A percentile compares a stretch with the other conserved stretches of the same genome.
These are phyloP conservation scores for Tricholoma bakamatsutake DNA, from an alignment of 768 basidiomycete genomes.

Conservation along the genomic window DNA sequence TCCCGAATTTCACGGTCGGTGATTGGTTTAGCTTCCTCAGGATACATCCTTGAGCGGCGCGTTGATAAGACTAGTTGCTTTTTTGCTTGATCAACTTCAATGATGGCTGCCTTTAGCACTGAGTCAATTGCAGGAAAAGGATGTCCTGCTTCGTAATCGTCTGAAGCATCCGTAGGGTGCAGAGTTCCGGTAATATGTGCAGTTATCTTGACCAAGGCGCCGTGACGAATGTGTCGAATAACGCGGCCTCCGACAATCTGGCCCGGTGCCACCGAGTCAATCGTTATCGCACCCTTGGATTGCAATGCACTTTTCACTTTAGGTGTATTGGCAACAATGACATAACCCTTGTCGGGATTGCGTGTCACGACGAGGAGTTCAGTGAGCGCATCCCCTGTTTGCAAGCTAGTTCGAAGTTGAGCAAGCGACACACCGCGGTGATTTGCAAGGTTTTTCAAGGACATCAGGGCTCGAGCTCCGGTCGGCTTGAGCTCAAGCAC, in stretches of 20 bases:
- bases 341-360: conserved; percentile 78
- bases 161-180: conserved; percentile 75
- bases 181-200: conserved; percentile 67
- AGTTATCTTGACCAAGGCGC: conserved; percentile 73
- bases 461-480: conserved; percentile 73
- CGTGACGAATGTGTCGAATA: conserved; percentile 62
- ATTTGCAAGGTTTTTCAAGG: conserved; percentile 83
- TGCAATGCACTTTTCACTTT: conserved; percentile 45
- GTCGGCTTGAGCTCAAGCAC: conserved; percentile 69
- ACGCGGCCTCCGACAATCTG: conserved; percentile 80
- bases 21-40: conserved; percentile 41
- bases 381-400: conserved; percentile 62
- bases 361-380: conserved; percentile 87
- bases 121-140: conserved; percentile 59
- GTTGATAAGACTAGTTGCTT: conserved; percentile 77
- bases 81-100: conserved; percentile 60
- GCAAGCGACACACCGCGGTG: conserved; percentile 59
- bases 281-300: conserved; percentile 46
- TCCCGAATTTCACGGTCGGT: conserved; percentile 65
- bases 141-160: conserved; percentile 63
- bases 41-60: conserved; percentile 63
- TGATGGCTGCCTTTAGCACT: conserved; percentile 64
- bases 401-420: conserved; percentile 58
- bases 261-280: conserved; percentile 65
- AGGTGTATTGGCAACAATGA: conserved; percentile 75